These are phyloP conservation scores for Oxyria digyna DNA, from an alignment of 148 eudicot genomes.

Conservation along the genomic window DNA sequence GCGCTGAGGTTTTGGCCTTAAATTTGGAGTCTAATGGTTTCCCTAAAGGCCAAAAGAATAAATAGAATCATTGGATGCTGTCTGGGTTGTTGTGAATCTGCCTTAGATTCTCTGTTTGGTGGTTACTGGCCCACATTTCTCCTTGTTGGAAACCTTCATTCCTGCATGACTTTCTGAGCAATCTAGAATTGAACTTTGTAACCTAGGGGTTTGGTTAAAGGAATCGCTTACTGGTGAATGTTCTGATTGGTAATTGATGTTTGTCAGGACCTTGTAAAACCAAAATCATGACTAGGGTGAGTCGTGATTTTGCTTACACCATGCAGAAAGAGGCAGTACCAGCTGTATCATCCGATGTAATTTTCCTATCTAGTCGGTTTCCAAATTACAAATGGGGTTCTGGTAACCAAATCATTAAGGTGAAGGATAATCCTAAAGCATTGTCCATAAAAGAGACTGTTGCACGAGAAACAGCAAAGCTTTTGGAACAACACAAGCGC, in stretches of 20 bases:
- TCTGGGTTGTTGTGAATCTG: constrained; percentile 5
- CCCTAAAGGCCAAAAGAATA: background rate
- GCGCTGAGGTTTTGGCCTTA: background rate
- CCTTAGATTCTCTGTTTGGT: constrained; percentile 9
- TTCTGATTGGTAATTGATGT: background rate
- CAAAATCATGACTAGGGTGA: constrained; percentile 67
- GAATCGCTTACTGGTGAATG: background rate
- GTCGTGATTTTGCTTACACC: constrained; percentile 58
- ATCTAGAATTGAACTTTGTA: constrained; percentile 1
- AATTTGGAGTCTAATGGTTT: constrained; percentile 1
- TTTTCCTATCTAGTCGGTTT: constrained; percentile 71
- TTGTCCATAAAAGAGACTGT: constrained; percentile 78
- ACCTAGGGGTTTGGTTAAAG: background rate
- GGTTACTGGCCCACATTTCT: constrained; percentile 6
- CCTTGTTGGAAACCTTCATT: background rate
- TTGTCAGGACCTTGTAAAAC: constrained; percentile 10
- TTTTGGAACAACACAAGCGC: constrained; percentile 85
- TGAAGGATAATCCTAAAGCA: constrained; percentile 44
- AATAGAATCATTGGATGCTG: background rate
- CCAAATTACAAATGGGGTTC: constrained; percentile 80
- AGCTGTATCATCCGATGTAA: constrained; percentile 84
- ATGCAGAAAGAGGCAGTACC: constrained; percentile 69
- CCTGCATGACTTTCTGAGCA: background rate
- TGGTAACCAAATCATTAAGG: constrained; percentile 69
- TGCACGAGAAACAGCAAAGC: constrained; percentile 82